Base-by-base conservation (phyloP, 2,329 filamentous ascomycete species). In the Ramularia endophylla region DNA sequence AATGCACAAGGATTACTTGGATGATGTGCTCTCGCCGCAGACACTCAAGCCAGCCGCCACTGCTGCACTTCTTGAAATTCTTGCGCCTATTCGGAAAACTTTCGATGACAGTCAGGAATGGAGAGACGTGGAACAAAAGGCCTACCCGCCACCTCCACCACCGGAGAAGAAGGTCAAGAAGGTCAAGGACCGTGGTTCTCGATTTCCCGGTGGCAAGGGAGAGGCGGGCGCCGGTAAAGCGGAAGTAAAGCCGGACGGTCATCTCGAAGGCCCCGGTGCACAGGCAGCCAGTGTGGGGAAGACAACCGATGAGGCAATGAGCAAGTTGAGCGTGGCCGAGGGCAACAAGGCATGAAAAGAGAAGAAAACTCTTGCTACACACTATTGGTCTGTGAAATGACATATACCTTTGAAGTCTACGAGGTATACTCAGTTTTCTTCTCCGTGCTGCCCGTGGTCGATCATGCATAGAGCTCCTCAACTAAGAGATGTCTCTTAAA, bases 11-110 rank as follows among this genome's bases (percentile, higher is more conserved):
- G 90, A 95, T 64, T 97, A 94, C 69, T 63, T 65, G 42, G 80
- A 77, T 38, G 90, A 97, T 59, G 73, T 85, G 2, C 52, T 62
- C 17, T 52, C 55, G 33, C 92, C 92, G 0, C 89, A 95, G 70
- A 68, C 85, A 9, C 72, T 97, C 38, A 97, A 98, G 71, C 76
- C 82, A n/a, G 87, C 86, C 8, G 80, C 94, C 5, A 77, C 84
- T 4, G 74, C 79, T 38, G 86, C 80, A 8, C 74, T 98, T 15
- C 80, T 79, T 52, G 72, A 76, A 28, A 75, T 97, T 9, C 73
- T 95, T 43, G 78, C 74, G 2, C 87, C 90, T 1, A 90, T 98
- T 45, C 81, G 83, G 51, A 74, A 71, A 3, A 82, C 81, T 5
- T 97, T 79, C 68, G 69, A 84, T 48, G 75, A 73, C 0, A 83